Evolutionary conservation across 345 rosid species (phyloP).

Genomic region (Gossypium herbaceum): DNA sequence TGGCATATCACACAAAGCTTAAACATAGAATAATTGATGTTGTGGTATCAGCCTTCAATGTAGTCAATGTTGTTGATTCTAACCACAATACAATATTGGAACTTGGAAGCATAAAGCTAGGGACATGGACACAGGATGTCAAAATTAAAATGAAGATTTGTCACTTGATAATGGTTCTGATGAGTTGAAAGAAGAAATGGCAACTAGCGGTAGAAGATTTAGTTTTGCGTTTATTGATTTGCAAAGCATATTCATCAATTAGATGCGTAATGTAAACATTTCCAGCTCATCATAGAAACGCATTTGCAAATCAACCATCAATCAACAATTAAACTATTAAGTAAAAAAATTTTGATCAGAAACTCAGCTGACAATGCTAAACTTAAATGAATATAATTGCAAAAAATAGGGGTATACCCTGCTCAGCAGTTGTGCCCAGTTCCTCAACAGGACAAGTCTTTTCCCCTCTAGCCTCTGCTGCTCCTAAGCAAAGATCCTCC

Average conservation of each 20-base stretch:
- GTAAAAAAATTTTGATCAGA: not conserved
- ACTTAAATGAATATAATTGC: too few relatives aligned
- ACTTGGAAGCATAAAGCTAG: not conserved
- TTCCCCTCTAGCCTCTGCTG: conserved; percentile 30
- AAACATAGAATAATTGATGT: not conserved
- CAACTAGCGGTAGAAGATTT: not conserved
- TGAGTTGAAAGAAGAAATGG: not conserved
- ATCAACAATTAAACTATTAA: not conserved
- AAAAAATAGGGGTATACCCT: too few relatives aligned
- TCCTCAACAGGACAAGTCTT: conserved; percentile 26
- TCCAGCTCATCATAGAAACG: not conserved
- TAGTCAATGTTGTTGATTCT: not conserved
- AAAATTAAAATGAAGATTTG: not conserved
- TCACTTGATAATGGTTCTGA: not conserved
- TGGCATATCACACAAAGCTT: not conserved
- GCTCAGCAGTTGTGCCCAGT: conserved; percentile 1
- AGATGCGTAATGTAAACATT: not conserved
- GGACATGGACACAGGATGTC: not conserved
- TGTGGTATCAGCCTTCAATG: not conserved
- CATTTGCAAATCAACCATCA: not conserved
- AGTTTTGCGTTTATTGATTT: too few relatives aligned
- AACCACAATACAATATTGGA: not conserved
- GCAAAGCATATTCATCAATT: too few relatives aligned
- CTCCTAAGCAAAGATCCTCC: conserved; percentile 43
- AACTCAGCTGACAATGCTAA: too few relatives aligned